Base-by-base conservation (phyloP, 2,329 filamentous ascomycete species). In the Penicillium hordei region DNA sequence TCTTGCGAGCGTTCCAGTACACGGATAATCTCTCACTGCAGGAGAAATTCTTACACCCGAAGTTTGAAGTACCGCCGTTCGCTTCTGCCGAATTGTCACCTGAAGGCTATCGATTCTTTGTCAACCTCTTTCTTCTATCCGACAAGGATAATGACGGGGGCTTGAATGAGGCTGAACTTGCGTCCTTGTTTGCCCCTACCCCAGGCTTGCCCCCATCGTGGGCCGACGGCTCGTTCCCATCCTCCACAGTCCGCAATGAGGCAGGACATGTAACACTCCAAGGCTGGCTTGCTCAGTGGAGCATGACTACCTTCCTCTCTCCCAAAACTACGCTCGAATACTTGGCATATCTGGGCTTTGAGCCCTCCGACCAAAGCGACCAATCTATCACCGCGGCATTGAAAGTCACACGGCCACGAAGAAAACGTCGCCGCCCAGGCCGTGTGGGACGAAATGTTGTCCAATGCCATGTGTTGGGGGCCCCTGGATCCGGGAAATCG, bases 241-340 rank as follows among this genome's bases (percentile, higher is more conserved):
- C 90, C 0, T 96, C 91, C 25, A 97, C 94, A 0, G 93, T 97
- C 19, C 88, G 91, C 42, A 97, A 97, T 70, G 94, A 99, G 75
- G 91, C 91, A 9, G 94, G 94, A 0, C 86, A 97, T 72, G 93
- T 99, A 60, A 99, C 94, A 1, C 81, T 99, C 4, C 94, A 99
- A 74, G 94, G 94, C 2, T 99, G 94, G 94, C 84, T 99, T 38
- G 94, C 94, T 4, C 94, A 99, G 69, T 99, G 94, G 94, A 97
- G 93, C 72, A 99, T 99, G 94, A 99, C 94, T 0, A 99, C 94
- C 0, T 99, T 97, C 68, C 86, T 95, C 59, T 93, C 95, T 56
- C 93, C 94, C 13, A 95, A 94, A 72, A 97, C 91, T 0, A 97
- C 94, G 0, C 82, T 99, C 4, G 93, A 95, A 67, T 99, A 99